Percentiles rank a stretch among this genome's conserved stretches.
These are phyloP conservation scores for Xenoacremonium recifei DNA, from an alignment of 2,329 filamentous ascomycete species.

Conservation along the genomic window DNA sequence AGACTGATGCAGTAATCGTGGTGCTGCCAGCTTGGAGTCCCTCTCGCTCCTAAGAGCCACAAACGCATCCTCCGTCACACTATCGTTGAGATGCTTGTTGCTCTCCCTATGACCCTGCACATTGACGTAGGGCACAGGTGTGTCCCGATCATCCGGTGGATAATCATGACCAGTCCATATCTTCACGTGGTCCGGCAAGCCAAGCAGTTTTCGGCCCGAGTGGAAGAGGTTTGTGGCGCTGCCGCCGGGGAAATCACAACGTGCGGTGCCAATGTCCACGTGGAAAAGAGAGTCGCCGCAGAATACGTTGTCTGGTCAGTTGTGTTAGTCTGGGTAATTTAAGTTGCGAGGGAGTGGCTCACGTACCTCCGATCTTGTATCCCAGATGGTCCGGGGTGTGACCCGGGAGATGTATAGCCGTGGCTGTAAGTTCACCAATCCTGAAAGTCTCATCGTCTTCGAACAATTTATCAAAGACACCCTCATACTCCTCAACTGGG, in stretches of 20 bases:
- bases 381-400: slow-evolving; percentile 62
- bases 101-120: slow-evolving; percentile 43
- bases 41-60: slow-evolving; percentile 41
- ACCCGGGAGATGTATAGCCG: slow-evolving; percentile 55
- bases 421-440: slow-evolving; percentile 45
- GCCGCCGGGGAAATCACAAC: slow-evolving; percentile 56
- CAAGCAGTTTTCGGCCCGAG: slow-evolving; percentile 42
- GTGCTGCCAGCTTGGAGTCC: slow-evolving; percentile 42
- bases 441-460: slow-evolving; percentile 52
- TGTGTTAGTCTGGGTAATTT: background rate
- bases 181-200: slow-evolving; percentile 40
- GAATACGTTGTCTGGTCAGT: slow-evolving; percentile 41
- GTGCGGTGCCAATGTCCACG: slow-evolving; percentile 49
- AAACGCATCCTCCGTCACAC: slow-evolving; percentile 42
- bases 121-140: slow-evolving; percentile 39
- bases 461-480: slow-evolving; percentile 52
- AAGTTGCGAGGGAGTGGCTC: background rate
- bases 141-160: slow-evolving; percentile 32
- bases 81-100: slow-evolving; percentile 49
- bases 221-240: slow-evolving; percentile 41
- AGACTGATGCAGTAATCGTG: slow-evolving; percentile 48
- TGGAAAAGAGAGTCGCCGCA: slow-evolving; percentile 55
- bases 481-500: slow-evolving; percentile 37
- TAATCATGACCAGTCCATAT: slow-evolving; percentile 59
- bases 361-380: slow-evolving; percentile 50